phyloP scores from a whole-genome alignment of 2,329 filamentous ascomycete genomes.

The Trichoderma lentiforme region DNA sequence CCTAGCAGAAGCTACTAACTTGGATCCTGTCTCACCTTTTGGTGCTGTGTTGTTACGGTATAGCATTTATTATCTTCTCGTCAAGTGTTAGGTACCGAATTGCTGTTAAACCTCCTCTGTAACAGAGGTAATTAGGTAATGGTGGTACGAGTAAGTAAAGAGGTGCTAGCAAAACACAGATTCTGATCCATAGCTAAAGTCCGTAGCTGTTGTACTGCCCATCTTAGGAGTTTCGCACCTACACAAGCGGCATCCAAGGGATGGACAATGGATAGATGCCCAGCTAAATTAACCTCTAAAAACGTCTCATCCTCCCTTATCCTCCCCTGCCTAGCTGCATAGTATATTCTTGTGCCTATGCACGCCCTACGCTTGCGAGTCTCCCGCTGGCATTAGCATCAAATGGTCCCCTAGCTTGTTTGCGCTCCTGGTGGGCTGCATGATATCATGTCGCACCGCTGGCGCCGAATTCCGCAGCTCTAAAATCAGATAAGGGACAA shows the following conservation, averaged over 20 bases:
- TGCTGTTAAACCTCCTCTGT: not conserved
- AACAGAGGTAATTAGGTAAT: not conserved
- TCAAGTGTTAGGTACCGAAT: not conserved
- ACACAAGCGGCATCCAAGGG: not conserved
- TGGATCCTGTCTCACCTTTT: not conserved
- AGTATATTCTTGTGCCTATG: not conserved
- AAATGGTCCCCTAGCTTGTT: not conserved
- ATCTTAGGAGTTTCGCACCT: not conserved
- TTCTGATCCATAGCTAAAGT: not conserved
- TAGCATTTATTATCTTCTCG: not conserved
- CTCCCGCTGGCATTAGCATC: not conserved
- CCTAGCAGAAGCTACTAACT: not conserved
- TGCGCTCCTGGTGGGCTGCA: not conserved
- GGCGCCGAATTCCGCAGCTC: slow-evolving; percentile 6
- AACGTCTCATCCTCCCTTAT: not conserved
- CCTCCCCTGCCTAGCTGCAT: not conserved
- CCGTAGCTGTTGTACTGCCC: not conserved
- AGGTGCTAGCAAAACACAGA: not conserved
- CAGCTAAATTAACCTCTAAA: not conserved
- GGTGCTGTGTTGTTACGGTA: not conserved
- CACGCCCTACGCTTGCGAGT: not conserved
- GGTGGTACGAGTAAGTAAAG: not conserved
- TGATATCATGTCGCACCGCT: slow-evolving; percentile 8
- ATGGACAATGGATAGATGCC: not conserved
- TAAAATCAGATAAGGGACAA: slow-evolving; percentile 9